Base-by-base conservation (phyloP, 768 basidiomycete genomes). In the Phaeotremella skinneri region DNA sequence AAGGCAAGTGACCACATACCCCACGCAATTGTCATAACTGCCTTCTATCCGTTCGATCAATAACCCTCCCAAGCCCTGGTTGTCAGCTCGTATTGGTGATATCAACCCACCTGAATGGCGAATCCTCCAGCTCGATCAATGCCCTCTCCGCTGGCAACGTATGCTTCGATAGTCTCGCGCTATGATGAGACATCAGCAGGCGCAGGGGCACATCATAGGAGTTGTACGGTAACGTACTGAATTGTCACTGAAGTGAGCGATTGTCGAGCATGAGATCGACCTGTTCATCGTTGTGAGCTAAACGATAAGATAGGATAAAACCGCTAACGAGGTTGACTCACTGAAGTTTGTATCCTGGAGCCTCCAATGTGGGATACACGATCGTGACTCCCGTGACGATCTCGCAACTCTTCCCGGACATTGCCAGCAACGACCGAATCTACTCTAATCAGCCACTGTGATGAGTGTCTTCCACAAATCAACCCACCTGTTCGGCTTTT, bases 61-160 rank as follows among this genome's bases (percentile, higher is more conserved):
- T 45, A 91, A 58, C 2, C 87, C 87, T 0, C 94, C 94, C 1
- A 87, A 79, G 1, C 91, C 90, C 73, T 75, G 30, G 25, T n/a
- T 4, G 56, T 17, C 30, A 29, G 27, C 11, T 39, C 11, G 27
- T 55, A 52, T 31, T 5, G 37, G 21, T 32, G 32, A 23, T 3
- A 27, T n/a, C n/a, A n/a, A 68, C 80, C 48, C 62, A 90, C 91
- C 81, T 97, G 94, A 39, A 91, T 85, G 1, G 91, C 91, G 73
- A 97, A 98, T 0, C 94, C 94, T 2, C 94, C 94, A 0, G 94
- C 93, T 20, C 91, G 83, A 69, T 91, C 88, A 41, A 85, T 73
- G 0, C 92, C 92, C 78, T 96, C 92, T 4, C 86, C 88, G 54
- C 82, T 87, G 32, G 90, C 85, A 20, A 85, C 90, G 65, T 97